A percentile compares a stretch with the other conserved stretches of the same genome.
phyloP scores from a whole-genome alignment of 1,284 basidiomycete genomes.

The Psilocybe mexicana region DNA sequence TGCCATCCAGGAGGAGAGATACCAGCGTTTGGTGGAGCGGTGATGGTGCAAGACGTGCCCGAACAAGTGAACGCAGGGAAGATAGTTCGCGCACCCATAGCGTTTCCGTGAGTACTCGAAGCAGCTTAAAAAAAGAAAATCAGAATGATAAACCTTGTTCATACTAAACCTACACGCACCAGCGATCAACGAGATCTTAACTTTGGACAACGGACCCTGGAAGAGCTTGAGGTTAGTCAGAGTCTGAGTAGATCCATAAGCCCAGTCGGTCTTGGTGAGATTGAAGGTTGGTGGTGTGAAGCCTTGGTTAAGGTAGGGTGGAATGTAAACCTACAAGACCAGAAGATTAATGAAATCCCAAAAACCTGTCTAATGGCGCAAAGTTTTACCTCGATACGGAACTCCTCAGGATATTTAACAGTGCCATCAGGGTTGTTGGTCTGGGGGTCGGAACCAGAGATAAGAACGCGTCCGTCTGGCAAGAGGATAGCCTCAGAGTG shows the following conservation, averaged over 20 bases:
- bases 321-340: constrained; percentile 54
- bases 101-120: constrained; percentile 78
- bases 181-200: constrained; percentile 64
- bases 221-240: constrained; percentile 55
- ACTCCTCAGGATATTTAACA: constrained; percentile 61
- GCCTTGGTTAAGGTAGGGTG: constrained; percentile 69
- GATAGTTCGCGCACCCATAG: constrained; percentile 68
- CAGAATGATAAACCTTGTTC: neutral
- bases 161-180: constrained; percentile 38
- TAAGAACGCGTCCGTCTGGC: constrained; percentile 67
- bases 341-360: neutral
- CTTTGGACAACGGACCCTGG: constrained; percentile 55
- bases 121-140: constrained; percentile 42
- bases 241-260: constrained; percentile 47
- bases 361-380: neutral
- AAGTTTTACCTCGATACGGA: constrained; percentile 58
- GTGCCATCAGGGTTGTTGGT: constrained; percentile 43
- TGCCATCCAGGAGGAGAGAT: constrained; percentile 79
- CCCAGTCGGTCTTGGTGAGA: constrained; percentile 61
- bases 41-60: constrained; percentile 64
- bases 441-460: constrained; percentile 75
- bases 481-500: constrained; percentile 75
- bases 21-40: constrained; percentile 65
- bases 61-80: constrained; percentile 68
- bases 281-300: constrained; percentile 58